Evolutionary conservation across 805 yeast genomes (phyloP).

Genomic region (Suhomyces sp.): DNA sequence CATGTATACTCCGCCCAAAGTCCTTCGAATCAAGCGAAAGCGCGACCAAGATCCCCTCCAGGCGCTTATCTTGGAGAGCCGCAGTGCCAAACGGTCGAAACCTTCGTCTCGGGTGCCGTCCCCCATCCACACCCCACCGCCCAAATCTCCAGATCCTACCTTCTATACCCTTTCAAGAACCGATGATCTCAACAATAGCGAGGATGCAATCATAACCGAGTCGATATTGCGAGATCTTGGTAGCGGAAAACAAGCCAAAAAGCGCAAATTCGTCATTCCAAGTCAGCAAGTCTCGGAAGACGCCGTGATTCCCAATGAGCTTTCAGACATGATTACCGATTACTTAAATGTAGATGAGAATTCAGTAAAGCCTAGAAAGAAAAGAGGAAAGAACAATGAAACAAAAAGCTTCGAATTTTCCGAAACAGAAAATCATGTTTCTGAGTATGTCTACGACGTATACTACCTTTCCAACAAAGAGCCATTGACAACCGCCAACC

Average conservation of each 20-base stretch:
- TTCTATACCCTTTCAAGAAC: slow-evolving; percentile 35
- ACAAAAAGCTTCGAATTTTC: neutral
- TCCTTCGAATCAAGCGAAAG: slow-evolving; percentile 81
- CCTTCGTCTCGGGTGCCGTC: slow-evolving; percentile 27
- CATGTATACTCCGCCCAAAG: slow-evolving; percentile 44
- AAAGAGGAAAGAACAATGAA: neutral
- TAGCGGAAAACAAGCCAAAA: slow-evolving; percentile 6
- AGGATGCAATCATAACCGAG: slow-evolving; percentile 7
- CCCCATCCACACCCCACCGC: slow-evolving; percentile 29
- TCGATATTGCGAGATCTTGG: slow-evolving; percentile 9
- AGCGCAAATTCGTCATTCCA: slow-evolving; percentile 37
- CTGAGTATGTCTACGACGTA: slow-evolving; percentile 91
- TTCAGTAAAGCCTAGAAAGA: slow-evolving; percentile 13
- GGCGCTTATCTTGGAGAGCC: slow-evolving; percentile 58
- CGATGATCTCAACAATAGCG: slow-evolving; percentile 19
- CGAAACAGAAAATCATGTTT: slow-evolving; percentile 9
- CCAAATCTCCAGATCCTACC: slow-evolving; percentile 24
- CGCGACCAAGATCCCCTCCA: slow-evolving; percentile 86
- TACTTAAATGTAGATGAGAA: slow-evolving; percentile 44
- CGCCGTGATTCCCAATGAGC: slow-evolving; percentile 50
- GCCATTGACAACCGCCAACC: slow-evolving; percentile 46
- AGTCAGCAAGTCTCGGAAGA: slow-evolving; percentile 32
- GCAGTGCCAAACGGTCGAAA: slow-evolving; percentile 40
- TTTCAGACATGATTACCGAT: slow-evolving; percentile 71
- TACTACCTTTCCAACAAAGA: slow-evolving; percentile 41